Base-by-base conservation (phyloP, 345 rosid species). In the Gossypium anomalum region DNA sequence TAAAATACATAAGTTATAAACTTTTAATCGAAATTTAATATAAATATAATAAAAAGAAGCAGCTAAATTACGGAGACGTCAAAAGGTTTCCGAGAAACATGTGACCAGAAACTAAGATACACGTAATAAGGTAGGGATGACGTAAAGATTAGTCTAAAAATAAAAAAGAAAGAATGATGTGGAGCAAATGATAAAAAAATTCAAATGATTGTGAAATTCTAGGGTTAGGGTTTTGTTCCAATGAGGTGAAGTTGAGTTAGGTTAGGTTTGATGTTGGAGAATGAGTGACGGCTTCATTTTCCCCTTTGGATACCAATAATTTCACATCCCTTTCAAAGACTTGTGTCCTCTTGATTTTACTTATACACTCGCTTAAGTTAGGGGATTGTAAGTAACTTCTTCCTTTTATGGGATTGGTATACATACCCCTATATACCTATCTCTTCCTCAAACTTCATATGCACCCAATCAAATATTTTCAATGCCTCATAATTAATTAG, bases 221-320 rank as follows among this genome's bases (percentile, higher is more conserved):
- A 16, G 56, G 56, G 56, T 52, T 52, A 52, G 56, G 9, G 56
- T 52, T 55, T 55, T 55, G 59, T 55, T 55, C 10, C 2, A 55
- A 55, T 4, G 56, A 52, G 56, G 9, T 17, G 56, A 15, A 52
- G 56, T 55, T n/a, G 23, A 55, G 59, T 55, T 75, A 72, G 81
- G 69, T 74, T 38, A 44, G 58, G 70, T 62, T 75, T 48, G 58
- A 67, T 72, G 81, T 88, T 80, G 82, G 82, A 73, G 73, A 77
- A 85, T 71, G 90, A 83, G 92, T 88, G 88, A 83, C 90, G 90
- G 85, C 83, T 85, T 82, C 67, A 75, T 62, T 77, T 82, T 86
- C 83, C 80, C 79, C 75, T 70, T 56, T 52, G 72, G 67, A 19
- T 15, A 15, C 81, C 85, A 86, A 84, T 86, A 27, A 83, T 87